Evolutionary conservation across 1,139 yeast genomes (phyloP).

Genomic region (Scheffersomyces quercinus): DNA sequence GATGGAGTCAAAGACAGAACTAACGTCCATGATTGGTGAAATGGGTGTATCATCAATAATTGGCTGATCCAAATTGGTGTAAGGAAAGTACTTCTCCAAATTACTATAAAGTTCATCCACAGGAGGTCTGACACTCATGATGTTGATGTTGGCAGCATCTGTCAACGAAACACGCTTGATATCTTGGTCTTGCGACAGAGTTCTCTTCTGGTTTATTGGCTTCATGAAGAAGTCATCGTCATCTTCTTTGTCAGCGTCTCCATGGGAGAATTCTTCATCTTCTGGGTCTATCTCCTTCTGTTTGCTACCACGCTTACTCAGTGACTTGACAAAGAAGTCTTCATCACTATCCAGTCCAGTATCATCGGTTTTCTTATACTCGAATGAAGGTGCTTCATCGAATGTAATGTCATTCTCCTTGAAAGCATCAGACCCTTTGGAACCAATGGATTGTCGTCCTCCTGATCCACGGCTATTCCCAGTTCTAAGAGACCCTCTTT

Average conservation of each 20-base stretch:
- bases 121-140: conserved; percentile 77
- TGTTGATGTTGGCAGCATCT: conserved; percentile 37
- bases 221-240: conserved; percentile 28
- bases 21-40: conserved; percentile 39
- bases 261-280: not conserved
- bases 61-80: conserved; percentile 89
- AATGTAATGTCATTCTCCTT: conserved; percentile 70
- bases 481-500: not conserved
- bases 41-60: conserved; percentile 79
- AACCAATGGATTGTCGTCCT: conserved; percentile 12
- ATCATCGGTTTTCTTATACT: conserved; percentile 13
- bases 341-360: conserved; percentile 19
- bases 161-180: conserved; percentile 3
- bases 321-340: conserved; percentile 33
- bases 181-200: not conserved
- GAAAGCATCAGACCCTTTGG: conserved; percentile 49
- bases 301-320: conserved; percentile 9
- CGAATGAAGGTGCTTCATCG: conserved; percentile 66
- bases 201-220: conserved; percentile 1
- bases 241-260: conserved; percentile 10
- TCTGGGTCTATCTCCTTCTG: not conserved
- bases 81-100: conserved; percentile 88
- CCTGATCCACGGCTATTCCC: conserved; percentile 1
- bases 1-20: no score
- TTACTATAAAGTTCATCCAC: conserved; percentile 92